phyloP scores from a whole-genome alignment of 2,329 filamentous ascomycete species.

The Phaeosphaeriaceae sp. region DNA sequence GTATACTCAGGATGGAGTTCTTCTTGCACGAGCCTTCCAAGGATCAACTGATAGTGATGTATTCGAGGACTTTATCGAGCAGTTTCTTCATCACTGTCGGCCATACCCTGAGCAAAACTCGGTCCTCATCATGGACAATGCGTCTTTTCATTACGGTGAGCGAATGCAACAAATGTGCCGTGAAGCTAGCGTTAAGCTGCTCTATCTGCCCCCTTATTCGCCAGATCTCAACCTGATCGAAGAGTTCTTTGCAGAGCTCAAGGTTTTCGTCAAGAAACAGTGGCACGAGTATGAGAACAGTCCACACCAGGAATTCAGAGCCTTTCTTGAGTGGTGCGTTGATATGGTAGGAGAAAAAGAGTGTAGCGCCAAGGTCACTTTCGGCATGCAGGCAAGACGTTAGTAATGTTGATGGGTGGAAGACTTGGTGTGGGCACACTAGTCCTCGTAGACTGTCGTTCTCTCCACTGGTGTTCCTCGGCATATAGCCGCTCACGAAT shows the following conservation, averaged over 20 bases:
- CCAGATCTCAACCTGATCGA: constrained; percentile 49
- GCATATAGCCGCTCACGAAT: constrained; percentile 41
- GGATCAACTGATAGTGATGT: constrained; percentile 13
- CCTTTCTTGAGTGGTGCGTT: constrained; percentile 37
- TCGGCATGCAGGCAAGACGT: constrained; percentile 35
- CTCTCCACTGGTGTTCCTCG: constrained; percentile 32
- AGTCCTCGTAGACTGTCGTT: constrained; percentile 23
- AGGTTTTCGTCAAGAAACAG: constrained; percentile 38
- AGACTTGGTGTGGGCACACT: constrained; percentile 16
- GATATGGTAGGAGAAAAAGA: constrained; percentile 28
- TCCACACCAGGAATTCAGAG: constrained; percentile 27
- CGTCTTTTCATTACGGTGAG: constrained; percentile 20
- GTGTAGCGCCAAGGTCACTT: constrained; percentile 34
- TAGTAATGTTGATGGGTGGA: constrained; percentile 41
- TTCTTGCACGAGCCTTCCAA: background rate
- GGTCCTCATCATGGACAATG: constrained; percentile 19
- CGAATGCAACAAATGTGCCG: constrained; percentile 38
- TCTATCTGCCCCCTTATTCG: constrained; percentile 46
- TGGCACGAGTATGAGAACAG: constrained; percentile 20
- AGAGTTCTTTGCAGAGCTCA: constrained; percentile 47
- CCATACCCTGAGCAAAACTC: constrained; percentile 3
- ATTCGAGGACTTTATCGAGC: constrained; percentile 17
- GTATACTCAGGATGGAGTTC: too few species aligned
- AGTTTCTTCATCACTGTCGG: constrained; percentile 13
- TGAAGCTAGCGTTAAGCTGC: constrained; percentile 38